Evolutionary conservation across 768 basidiomycete species (phyloP).

Genomic region (Boletus fagicola): DNA sequence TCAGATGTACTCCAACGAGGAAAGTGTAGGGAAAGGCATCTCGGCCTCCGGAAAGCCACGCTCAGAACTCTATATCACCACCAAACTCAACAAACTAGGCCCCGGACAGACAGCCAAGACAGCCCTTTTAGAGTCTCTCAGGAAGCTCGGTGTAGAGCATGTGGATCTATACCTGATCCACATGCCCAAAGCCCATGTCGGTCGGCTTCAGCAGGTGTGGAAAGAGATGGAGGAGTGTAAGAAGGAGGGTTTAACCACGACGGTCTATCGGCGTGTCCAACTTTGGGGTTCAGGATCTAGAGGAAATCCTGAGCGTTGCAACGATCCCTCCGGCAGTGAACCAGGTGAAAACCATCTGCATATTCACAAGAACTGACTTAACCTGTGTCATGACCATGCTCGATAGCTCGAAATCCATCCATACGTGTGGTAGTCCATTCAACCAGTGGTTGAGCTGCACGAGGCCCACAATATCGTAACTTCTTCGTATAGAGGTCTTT

Average conservation of each 20-base stretch:
- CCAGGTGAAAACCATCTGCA: neutral
- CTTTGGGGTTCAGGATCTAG: neutral
- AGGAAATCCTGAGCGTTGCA: constrained; percentile 2
- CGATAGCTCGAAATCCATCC: constrained; percentile 2
- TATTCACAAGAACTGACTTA: neutral
- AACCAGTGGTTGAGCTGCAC: neutral
- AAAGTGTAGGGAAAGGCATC: constrained; percentile 1
- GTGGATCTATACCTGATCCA: constrained; percentile 2
- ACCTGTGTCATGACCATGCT: neutral
- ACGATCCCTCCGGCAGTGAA: neutral
- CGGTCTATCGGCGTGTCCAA: constrained; percentile 5
- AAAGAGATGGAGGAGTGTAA: constrained; percentile 4
- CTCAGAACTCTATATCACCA: constrained; percentile 2
- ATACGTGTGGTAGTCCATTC: constrained; percentile 6
- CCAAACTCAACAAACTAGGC: neutral
- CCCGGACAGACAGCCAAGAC: neutral
- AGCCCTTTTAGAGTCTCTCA: neutral
- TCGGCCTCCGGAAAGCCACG: neutral
- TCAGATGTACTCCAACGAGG: constrained; percentile 7
- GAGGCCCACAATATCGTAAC: constrained; percentile 1
- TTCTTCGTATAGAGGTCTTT: constrained; percentile 2
- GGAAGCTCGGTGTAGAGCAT: neutral
- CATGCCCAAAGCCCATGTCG: neutral
- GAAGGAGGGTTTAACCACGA: constrained; percentile 1
- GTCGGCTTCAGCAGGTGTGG: neutral